phyloP scores from a whole-genome alignment of 192 early-diverging fungal species.

The Obelidium mucronatum region DNA sequence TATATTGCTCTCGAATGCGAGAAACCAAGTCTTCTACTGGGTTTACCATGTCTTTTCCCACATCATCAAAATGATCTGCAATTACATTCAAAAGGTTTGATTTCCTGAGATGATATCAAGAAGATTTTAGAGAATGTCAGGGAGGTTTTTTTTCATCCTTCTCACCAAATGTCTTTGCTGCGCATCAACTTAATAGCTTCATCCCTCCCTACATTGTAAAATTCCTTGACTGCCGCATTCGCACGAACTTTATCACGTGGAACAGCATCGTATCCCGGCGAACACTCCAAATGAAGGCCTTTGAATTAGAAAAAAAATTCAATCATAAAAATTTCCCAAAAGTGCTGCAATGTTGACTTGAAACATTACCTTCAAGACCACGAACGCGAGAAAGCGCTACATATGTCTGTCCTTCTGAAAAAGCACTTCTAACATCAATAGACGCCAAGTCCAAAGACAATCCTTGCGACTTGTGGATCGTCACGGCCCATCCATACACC shows the following conservation, averaged over 20 bases:
- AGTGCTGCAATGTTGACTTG: neutral
- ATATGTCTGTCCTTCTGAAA: constrained; percentile 26
- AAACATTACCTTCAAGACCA: constrained; percentile 7
- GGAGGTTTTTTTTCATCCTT: neutral
- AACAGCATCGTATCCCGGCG: neutral
- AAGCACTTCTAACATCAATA: constrained; percentile 12
- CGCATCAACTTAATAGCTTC: neutral
- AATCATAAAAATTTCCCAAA: neutral
- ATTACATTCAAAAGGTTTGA: neutral
- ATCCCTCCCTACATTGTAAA: neutral
- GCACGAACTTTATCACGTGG: constrained; percentile 1
- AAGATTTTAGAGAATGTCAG: neutral
- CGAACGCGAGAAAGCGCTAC: constrained; percentile 28
- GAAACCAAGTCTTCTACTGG: neutral
- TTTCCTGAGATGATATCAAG: neutral
- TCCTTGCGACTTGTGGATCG: constrained; percentile 31
- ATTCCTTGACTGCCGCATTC: neutral
- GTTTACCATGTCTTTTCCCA: neutral
- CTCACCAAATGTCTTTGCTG: neutral
- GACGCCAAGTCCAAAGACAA: constrained; percentile 28
- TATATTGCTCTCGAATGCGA: neutral
- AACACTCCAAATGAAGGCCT: neutral
- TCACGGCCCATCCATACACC: constrained; percentile 26
- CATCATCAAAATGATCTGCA: neutral
- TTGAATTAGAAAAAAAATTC: neutral